phyloP scores from a whole-genome alignment of 108 stramenopile species.

The Skeletonema potamos region DNA sequence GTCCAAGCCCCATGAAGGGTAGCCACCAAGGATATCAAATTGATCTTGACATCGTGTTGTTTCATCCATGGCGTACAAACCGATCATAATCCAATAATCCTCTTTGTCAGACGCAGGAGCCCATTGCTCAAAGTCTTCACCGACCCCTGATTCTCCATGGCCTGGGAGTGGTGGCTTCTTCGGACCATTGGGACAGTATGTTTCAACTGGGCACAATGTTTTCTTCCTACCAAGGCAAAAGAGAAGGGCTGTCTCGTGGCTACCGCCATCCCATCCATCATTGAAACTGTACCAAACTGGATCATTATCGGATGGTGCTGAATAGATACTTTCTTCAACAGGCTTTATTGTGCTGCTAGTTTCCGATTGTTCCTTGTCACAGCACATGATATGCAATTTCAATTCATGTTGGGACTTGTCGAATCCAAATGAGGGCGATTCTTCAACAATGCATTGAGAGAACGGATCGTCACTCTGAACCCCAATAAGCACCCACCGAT shows the following conservation, averaged over 20 bases:
- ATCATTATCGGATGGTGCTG: background rate
- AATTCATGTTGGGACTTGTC: background rate
- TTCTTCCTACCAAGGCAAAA: constrained; percentile 17
- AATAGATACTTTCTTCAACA: background rate
- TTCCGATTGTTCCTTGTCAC: background rate
- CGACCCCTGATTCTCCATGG: constrained; percentile 3
- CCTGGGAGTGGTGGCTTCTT: constrained; percentile 5
- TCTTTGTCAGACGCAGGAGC: constrained; percentile 10
- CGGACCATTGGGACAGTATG: constrained; percentile 29
- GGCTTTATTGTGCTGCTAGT: background rate
- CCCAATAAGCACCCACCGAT: background rate
- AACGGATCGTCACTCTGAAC: background rate
- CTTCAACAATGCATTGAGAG: background rate
- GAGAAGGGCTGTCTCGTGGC: background rate
- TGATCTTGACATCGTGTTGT: background rate
- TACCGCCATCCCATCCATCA: constrained; percentile 20
- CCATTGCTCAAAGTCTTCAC: constrained; percentile 18
- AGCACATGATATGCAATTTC: background rate
- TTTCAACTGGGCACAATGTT: constrained; percentile 16
- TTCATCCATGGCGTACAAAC: background rate
- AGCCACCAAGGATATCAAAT: background rate
- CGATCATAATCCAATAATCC: constrained; percentile 27
- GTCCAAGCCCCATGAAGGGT: constrained; percentile 32
- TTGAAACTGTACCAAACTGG: constrained; percentile 6
- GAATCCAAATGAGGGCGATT: background rate